A percentile compares a stretch with the other conserved stretches of the same genome.
Evolutionary conservation across 1,139 yeast genomes (phyloP).

Genomic region (Blastobotrys persicus): DNA sequence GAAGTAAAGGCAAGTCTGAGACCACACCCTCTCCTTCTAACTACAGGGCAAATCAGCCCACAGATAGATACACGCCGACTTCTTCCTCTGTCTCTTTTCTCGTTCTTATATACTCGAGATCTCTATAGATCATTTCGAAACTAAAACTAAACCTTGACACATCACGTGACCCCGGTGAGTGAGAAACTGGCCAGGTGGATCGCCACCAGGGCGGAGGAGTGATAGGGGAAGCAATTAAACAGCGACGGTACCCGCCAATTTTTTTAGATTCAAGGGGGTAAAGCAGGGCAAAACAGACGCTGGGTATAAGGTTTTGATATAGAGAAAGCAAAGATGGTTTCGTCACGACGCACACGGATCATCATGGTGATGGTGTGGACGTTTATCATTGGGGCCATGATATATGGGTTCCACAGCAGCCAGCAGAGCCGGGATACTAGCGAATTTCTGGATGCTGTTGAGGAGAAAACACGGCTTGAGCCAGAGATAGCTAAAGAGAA

Average conservation of each 20-base stretch:
- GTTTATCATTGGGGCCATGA: conserved; percentile 26
- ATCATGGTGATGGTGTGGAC: conserved; percentile 31
- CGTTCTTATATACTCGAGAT: too few relatives aligned
- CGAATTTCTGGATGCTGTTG: conserved; percentile 25
- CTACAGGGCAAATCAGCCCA: too few relatives aligned
- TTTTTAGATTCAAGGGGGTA: not conserved
- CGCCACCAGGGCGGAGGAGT: not conserved
- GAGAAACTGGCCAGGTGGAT: not conserved
- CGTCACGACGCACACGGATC: conserved; percentile 31
- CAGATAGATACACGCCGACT: too few relatives aligned
- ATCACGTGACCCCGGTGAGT: not conserved
- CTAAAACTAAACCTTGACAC: too few relatives aligned
- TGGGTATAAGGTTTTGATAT: not conserved
- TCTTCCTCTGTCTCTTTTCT: too few relatives aligned
- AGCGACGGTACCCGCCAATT: too few relatives aligned
- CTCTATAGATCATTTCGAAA: too few relatives aligned
- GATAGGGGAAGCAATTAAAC: not conserved
- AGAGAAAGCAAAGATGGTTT: conserved; percentile 23
- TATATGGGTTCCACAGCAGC: conserved; percentile 28
- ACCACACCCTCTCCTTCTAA: too few relatives aligned
- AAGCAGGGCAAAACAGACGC: not conserved
- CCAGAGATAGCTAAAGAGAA: conserved; percentile 22
- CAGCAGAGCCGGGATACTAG: conserved; percentile 22
- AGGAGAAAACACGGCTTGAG: conserved; percentile 28
- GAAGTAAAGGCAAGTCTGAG: conserved; percentile 29